Conservation (phyloP, 1,284 basidiomycete species). For the Tausonia pullulans region DNA sequence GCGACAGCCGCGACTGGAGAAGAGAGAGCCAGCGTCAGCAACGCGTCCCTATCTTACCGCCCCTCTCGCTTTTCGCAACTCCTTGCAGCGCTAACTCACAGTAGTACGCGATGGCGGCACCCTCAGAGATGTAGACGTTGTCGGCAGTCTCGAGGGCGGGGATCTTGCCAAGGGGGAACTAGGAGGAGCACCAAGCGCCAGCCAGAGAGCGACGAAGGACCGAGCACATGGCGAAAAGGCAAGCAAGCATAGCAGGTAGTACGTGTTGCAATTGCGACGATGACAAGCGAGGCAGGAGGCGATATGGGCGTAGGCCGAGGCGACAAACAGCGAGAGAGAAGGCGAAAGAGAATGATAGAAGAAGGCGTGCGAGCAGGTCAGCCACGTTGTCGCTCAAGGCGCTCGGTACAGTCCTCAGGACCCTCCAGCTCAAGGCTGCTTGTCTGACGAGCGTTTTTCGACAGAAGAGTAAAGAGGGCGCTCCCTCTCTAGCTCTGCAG, state of each 20-base stretch:
- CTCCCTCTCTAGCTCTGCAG: no score
- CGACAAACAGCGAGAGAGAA: slow-evolving; percentile 11
- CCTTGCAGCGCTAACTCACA: slow-evolving; percentile 47
- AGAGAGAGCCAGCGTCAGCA: not conserved
- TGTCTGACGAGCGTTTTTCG: no score
- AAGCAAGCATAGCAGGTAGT: not conserved
- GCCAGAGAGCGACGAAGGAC: not conserved
- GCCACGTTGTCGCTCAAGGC: no score
- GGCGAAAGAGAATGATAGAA: slow-evolving; percentile 18
- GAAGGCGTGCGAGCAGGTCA: not conserved
- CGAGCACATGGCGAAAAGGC: not conserved
- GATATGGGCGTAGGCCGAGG: not conserved
- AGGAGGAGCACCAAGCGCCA: not conserved
- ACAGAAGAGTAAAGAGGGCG: no score
- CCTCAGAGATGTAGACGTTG: slow-evolving; percentile 72
- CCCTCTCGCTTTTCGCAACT: no score
- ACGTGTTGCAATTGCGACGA: not conserved
- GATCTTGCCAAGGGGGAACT: slow-evolving; percentile 70
- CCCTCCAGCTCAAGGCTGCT: no score
- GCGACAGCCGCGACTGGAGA: slow-evolving; percentile 56
- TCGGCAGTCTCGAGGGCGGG: slow-evolving; percentile 68
- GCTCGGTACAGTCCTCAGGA: no score
- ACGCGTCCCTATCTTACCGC: no score
- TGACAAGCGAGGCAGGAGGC: not conserved
- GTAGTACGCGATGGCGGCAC: slow-evolving; percentile 71